These are phyloP conservation scores for Calonectria multiphialidica DNA, from an alignment of 2,329 filamentous ascomycete genomes.

Conservation along the genomic window DNA sequence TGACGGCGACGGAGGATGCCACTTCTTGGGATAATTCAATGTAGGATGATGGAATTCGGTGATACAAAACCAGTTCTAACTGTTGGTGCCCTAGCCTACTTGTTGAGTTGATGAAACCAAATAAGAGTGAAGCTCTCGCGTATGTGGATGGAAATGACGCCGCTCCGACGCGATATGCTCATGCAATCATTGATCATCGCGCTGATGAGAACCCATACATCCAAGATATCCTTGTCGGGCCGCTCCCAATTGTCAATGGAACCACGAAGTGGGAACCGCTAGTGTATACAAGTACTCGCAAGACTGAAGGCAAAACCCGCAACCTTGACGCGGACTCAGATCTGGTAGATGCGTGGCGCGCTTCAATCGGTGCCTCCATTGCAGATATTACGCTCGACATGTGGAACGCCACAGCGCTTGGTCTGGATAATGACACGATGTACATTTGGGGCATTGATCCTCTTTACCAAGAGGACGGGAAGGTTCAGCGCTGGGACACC, in stretches of 20 bases:
- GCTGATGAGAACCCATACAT: conserved; percentile 18
- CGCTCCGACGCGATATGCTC: conserved; percentile 11
- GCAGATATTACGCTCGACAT: conserved; percentile 17
- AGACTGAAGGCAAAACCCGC: conserved; percentile 10
- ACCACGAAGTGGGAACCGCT: conserved; percentile 15
- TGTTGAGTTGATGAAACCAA: conserved; percentile 20
- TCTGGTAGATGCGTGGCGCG: background rate
- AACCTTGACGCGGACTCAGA: conserved; percentile 17
- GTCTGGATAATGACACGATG: conserved; percentile 18
- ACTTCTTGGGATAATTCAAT: conserved; percentile 22
- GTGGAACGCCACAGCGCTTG: conserved; percentile 21
- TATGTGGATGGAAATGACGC: conserved; percentile 10
- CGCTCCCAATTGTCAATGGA: conserved; percentile 8
- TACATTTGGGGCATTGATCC: conserved; percentile 23
- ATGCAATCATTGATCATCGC: conserved; percentile 13
- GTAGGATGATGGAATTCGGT: background rate
- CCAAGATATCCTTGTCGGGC: conserved; percentile 18
- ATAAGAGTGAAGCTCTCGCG: conserved; percentile 17
- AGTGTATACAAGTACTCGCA: conserved; percentile 17
- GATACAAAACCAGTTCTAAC: background rate
- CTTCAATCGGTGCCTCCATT: background rate
- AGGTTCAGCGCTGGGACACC: conserved; percentile 15
- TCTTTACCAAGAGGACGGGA: conserved; percentile 1
- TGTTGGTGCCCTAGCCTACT: background rate
- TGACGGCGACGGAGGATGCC: conserved; percentile 12